Evolutionary conservation across 352 stramenopile genomes (phyloP).

Genomic region (Phytophthora agathidicida): DNA sequence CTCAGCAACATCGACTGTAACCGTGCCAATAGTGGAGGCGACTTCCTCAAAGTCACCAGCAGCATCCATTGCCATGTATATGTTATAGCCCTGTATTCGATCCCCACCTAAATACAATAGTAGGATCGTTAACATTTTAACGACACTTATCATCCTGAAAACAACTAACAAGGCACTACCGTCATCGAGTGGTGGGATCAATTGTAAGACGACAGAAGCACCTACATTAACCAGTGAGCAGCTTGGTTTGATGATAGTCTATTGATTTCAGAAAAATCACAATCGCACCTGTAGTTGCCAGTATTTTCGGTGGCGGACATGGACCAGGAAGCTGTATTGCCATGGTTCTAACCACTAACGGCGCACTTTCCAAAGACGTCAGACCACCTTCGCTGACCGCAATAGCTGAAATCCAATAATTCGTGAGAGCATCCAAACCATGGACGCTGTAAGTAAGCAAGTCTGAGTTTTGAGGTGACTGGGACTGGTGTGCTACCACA

Average conservation of each 20-base stretch:
- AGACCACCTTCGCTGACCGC: constrained; percentile 31
- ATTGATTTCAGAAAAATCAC: background rate
- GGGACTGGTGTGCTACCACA: constrained; percentile 5
- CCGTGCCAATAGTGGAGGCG: constrained; percentile 27
- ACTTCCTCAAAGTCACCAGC: constrained; percentile 41
- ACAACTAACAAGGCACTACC: constrained; percentile 24
- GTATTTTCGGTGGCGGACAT: constrained; percentile 47
- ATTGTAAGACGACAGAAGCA: constrained; percentile 46
- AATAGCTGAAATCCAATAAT: constrained; percentile 41
- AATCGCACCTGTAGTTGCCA: constrained; percentile 49
- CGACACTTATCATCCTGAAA: background rate
- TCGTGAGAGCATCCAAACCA: constrained; percentile 40
- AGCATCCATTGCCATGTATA: constrained; percentile 55
- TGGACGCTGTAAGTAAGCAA: constrained; percentile 33
- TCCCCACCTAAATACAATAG: constrained; percentile 40
- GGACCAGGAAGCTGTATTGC: constrained; percentile 35
- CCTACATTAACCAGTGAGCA: constrained; percentile 20
- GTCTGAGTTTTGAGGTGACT: constrained; percentile 6
- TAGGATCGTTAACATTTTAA: background rate
- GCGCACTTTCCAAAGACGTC: constrained; percentile 16
- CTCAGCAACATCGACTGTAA: constrained; percentile 33
- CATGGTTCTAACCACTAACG: constrained; percentile 25
- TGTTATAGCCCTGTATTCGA: constrained; percentile 54
- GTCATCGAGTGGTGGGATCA: constrained; percentile 48
- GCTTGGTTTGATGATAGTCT: background rate